phyloP scores from a whole-genome alignment of 805 yeast species.

The Debaryomyces tyrocola region DNA sequence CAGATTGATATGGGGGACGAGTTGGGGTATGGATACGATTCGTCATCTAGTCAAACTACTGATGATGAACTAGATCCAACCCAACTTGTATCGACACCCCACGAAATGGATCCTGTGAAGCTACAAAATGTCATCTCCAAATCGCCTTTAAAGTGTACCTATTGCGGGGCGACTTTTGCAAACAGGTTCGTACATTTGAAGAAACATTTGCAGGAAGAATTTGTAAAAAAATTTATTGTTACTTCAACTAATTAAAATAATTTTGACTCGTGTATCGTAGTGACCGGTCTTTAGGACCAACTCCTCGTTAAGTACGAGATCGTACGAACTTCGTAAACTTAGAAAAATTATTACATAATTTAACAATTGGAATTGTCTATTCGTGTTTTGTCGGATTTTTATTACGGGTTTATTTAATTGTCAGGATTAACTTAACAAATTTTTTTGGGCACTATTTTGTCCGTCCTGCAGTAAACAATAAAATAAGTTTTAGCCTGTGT shows the following conservation, averaged over 20 bases:
- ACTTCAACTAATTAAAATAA: not conserved
- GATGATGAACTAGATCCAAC: not conserved
- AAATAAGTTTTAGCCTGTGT: too few relatives aligned
- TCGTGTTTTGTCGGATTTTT: too few relatives aligned
- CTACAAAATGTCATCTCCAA: slow-evolving; percentile 9
- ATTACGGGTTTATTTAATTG: too few relatives aligned
- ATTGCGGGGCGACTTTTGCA: slow-evolving; percentile 22
- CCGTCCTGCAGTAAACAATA: too few relatives aligned
- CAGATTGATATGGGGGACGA: not conserved
- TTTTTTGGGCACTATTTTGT: too few relatives aligned
- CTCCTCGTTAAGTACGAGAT: too few relatives aligned
- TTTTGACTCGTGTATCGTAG: too few relatives aligned
- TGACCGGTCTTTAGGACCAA: too few relatives aligned
- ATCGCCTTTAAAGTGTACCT: slow-evolving; percentile 21
- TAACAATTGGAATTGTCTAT: too few relatives aligned
- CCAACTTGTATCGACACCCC: not conserved
- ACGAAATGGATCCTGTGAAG: slow-evolving; percentile 7
- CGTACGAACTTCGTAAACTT: too few relatives aligned
- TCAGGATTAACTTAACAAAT: too few relatives aligned
- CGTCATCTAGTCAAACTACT: not conserved
- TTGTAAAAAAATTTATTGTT: slow-evolving; percentile 10
- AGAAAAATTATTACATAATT: too few relatives aligned
- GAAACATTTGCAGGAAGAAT: slow-evolving; percentile 23
- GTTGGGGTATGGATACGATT: not conserved
- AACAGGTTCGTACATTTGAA: slow-evolving; percentile 21